Percentiles rank a stretch among this genome's conserved stretches.
Conservation (phyloP, 345 rosid species). For the Lumnitzera littorea region DNA sequence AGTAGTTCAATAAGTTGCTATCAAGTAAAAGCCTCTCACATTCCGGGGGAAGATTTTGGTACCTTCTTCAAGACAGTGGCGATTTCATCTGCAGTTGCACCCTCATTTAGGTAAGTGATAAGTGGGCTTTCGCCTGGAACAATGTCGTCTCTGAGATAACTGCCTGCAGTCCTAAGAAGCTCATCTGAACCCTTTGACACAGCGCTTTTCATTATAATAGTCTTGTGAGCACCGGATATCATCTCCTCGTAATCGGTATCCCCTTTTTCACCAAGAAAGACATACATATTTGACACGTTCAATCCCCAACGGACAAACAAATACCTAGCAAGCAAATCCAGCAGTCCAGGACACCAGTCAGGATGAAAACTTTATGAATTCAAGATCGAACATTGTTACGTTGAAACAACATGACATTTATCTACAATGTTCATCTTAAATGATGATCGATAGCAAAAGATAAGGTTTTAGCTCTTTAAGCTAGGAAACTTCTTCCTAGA, state of each 20-base stretch:
- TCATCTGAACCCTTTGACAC: slow-evolving; percentile 57
- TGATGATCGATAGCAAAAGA: too few relatives aligned
- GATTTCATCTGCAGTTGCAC: slow-evolving; percentile 42
- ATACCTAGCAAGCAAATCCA: slow-evolving; percentile 32
- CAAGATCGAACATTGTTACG: too few relatives aligned
- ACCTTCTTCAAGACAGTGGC: slow-evolving; percentile 45
- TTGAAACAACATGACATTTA: too few relatives aligned
- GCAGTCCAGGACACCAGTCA: too few relatives aligned
- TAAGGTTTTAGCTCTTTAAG: too few relatives aligned
- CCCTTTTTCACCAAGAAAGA: slow-evolving; percentile 75
- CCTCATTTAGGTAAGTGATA: slow-evolving; percentile 34
- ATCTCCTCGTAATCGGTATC: slow-evolving; percentile 86
- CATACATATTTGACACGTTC: slow-evolving; percentile 78
- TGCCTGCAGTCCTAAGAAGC: slow-evolving; percentile 44
- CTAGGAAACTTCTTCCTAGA: too few relatives aligned
- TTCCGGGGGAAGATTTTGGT: slow-evolving; percentile 21
- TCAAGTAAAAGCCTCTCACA: not conserved
- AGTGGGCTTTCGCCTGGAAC: slow-evolving; percentile 64
- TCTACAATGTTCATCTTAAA: too few relatives aligned
- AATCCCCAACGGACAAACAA: slow-evolving; percentile 91
- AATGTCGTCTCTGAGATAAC: slow-evolving; percentile 52
- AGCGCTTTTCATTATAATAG: slow-evolving; percentile 51
- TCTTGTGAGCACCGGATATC: slow-evolving; percentile 80
- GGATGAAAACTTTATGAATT: too few relatives aligned
- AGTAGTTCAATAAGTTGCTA: too few relatives aligned